phyloP scores from a whole-genome alignment of 495 filamentous ascomycete species.

The Echria macrotheca region DNA sequence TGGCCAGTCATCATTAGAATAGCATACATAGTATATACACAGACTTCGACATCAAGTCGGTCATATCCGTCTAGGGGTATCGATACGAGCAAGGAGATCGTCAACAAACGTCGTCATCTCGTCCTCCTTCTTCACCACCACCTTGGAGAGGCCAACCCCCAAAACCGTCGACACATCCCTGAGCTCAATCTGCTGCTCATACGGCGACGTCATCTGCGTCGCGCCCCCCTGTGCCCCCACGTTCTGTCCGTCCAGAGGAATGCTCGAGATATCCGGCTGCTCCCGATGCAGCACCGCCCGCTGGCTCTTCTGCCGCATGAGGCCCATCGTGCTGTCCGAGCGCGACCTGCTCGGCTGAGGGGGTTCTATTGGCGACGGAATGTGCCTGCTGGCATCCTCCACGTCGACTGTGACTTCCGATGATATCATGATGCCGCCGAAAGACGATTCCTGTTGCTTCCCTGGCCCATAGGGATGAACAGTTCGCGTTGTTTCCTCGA shows the following conservation, averaged over 20 bases:
- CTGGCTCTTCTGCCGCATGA: constrained; percentile 6
- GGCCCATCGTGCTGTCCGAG: not conserved
- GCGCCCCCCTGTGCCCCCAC: not conserved
- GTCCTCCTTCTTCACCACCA: constrained; percentile 21
- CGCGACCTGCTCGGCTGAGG: not conserved
- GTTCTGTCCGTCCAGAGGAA: not conserved
- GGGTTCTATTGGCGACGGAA: not conserved
- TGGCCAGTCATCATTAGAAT: too few relatives aligned
- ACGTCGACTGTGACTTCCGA: constrained; percentile 34
- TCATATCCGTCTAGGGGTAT: constrained; percentile 19
- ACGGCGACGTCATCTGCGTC: not conserved
- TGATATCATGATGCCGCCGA: constrained; percentile 41
- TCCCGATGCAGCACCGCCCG: not conserved
- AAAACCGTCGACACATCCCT: constrained; percentile 9
- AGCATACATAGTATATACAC: too few relatives aligned
- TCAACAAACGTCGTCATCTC: constrained; percentile 37
- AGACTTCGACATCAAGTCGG: too few relatives aligned
- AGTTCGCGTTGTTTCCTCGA: too few relatives aligned
- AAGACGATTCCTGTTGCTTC: constrained; percentile 10
- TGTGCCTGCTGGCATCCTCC: constrained; percentile 5
- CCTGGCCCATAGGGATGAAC: not conserved
- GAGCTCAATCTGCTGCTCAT: constrained; percentile 12
- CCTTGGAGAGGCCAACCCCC: constrained; percentile 9
- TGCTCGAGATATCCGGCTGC: not conserved
- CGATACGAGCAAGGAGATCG: constrained; percentile 33